Percentiles rank a stretch among this genome's conserved stretches.
phyloP scores from a whole-genome alignment of 305 asterid species.

The Rubia balearica region DNA sequence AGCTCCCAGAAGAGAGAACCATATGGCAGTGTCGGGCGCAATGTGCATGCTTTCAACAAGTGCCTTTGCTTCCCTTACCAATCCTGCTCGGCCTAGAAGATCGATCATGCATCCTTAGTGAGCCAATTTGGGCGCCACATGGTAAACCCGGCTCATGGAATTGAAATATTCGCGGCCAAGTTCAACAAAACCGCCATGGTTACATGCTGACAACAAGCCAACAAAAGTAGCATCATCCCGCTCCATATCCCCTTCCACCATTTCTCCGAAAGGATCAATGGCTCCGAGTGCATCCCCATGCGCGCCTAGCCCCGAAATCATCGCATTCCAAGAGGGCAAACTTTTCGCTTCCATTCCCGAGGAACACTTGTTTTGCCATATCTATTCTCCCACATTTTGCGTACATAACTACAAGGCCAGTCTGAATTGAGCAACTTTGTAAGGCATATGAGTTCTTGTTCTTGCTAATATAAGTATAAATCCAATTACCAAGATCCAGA shows the following conservation, averaged over 20 bases:
- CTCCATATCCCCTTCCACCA: constrained; percentile 17
- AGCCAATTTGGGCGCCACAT: constrained; percentile 38
- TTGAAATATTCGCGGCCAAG: constrained; percentile 41
- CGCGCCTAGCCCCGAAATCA: constrained; percentile 67
- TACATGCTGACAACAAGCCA: constrained; percentile 19
- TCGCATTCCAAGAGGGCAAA: constrained; percentile 54
- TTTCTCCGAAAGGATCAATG: constrained; percentile 42
- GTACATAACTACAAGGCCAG: constrained; percentile 56
- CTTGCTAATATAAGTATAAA: constrained; percentile 36
- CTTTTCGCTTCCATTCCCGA: constrained; percentile 28
- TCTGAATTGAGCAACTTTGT: constrained; percentile 47
- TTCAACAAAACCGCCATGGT: constrained; percentile 57
- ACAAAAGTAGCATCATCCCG: too few relatives aligned
- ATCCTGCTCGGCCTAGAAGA: constrained; percentile 25
- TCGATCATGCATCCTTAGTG: constrained; percentile 77
- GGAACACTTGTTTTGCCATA: constrained; percentile 54
- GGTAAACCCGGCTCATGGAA: constrained; percentile 40
- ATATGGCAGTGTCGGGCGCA: constrained; percentile 56
- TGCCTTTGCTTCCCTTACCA: too few relatives aligned
- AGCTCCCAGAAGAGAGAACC: constrained; percentile 66
- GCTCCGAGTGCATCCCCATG: constrained; percentile 52
- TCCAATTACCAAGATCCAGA: constrained; percentile 66
- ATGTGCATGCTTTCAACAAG: constrained; percentile 1
- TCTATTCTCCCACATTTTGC: constrained; percentile 60
- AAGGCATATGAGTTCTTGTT: constrained; percentile 32